Evolutionary conservation across 768 basidiomycete genomes (phyloP).

Genomic region (Galerina sulciceps): DNA sequence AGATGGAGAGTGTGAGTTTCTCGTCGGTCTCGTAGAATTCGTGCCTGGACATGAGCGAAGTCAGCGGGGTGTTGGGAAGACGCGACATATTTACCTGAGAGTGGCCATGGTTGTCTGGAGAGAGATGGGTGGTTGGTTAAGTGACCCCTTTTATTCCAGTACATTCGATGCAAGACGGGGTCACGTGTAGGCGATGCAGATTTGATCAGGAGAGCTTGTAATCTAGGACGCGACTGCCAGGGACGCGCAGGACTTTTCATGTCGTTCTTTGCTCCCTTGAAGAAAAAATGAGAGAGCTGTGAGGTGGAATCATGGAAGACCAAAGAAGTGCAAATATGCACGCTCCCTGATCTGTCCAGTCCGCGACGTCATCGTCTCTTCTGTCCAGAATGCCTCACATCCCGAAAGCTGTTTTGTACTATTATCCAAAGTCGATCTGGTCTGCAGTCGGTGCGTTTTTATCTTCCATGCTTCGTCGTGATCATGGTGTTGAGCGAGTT

Average conservation of each 20-base stretch:
- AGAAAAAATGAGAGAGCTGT: too few species aligned
- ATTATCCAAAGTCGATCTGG: slow-evolving; percentile 64
- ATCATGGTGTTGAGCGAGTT: not conserved
- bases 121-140: not conserved
- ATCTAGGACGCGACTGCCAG: too few species aligned
- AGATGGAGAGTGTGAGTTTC: slow-evolving; percentile 70
- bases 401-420: slow-evolving; percentile 85
- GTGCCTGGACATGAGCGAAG: slow-evolving; percentile 49
- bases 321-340: slow-evolving; percentile 21
- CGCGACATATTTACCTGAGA: slow-evolving; percentile 31
- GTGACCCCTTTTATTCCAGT: slow-evolving; percentile 30
- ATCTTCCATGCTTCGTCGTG: not conserved
- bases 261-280: not conserved
- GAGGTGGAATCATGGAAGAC: not conserved
- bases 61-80: not conserved
- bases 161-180: slow-evolving; percentile 34
- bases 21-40: slow-evolving; percentile 92
- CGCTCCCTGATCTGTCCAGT: not conserved
- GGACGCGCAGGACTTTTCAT: too few species aligned
- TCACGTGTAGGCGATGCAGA: slow-evolving; percentile 20
- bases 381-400: slow-evolving; percentile 31
- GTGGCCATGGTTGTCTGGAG: slow-evolving; percentile 32
- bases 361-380: slow-evolving; percentile 22
- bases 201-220: not conserved
- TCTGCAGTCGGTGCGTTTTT: slow-evolving; percentile 57